Conservation (phyloP, 2,329 filamentous ascomycete species). For the Trichoderma guizhouense region DNA sequence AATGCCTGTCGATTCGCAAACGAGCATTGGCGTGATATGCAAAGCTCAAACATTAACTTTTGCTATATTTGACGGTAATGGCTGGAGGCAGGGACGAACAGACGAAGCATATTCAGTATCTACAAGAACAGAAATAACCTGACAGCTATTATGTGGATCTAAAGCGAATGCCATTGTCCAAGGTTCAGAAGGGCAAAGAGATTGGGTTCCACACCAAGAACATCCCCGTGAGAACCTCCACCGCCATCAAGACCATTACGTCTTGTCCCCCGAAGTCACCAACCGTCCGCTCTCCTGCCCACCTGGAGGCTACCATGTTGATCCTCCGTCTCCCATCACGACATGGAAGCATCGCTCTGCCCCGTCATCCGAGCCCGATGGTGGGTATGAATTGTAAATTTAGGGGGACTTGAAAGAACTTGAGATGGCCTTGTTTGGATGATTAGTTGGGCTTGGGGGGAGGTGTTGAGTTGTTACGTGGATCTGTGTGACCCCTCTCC, state of each 20-base stretch:
- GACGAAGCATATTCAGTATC: background rate
- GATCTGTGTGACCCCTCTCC: no score
- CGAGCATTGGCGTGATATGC: no score
- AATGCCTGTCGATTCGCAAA: no score
- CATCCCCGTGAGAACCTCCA: background rate
- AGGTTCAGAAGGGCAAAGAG: background rate
- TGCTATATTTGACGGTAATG: background rate
- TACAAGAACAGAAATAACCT: no score
- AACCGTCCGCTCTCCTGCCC: background rate
- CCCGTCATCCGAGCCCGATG: background rate
- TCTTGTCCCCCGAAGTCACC: conserved; percentile 54
- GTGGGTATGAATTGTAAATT: no score
- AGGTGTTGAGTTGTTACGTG: no score
- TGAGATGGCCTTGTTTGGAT: no score
- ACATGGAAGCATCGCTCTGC: background rate
- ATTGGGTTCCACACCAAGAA: background rate
- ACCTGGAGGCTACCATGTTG: background rate
- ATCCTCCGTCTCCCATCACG: background rate
- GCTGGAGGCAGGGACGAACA: background rate
- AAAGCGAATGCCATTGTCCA: no score
- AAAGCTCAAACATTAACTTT: background rate
- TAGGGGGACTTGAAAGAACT: no score
- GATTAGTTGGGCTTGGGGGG: no score
- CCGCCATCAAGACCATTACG: conserved; percentile 22
- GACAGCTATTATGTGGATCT: no score